Evolutionary conservation across 139 green algal genomes (phyloP).

Genomic region (Volvox reticuliferus): DNA sequence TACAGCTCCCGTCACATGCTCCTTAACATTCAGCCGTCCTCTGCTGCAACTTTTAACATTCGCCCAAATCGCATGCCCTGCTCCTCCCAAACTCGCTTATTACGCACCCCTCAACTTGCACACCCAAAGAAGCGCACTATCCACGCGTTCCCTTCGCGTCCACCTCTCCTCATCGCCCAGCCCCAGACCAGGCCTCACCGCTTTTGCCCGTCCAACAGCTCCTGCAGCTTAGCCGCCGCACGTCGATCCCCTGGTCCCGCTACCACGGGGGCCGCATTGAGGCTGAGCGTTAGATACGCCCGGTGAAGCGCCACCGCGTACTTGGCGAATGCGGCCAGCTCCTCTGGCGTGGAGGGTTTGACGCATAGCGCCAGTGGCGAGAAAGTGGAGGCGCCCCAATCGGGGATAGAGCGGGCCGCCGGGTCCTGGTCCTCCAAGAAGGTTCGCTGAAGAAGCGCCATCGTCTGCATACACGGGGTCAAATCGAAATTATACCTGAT

Average conservation of each 20-base stretch:
- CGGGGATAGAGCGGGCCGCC: constrained; percentile 70
- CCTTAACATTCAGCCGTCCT: no score
- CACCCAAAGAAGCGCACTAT: no score
- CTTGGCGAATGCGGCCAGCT: constrained; percentile 76
- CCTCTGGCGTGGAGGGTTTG: constrained; percentile 51
- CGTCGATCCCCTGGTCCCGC: background rate
- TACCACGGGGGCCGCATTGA: background rate
- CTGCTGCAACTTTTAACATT: no score
- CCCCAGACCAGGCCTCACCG: constrained; percentile 15
- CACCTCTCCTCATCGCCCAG: background rate
- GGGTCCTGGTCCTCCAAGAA: constrained; percentile 45
- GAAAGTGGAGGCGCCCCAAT: constrained; percentile 86
- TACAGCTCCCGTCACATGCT: no score
- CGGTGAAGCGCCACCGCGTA: constrained; percentile 60
- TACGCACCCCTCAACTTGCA: no score
- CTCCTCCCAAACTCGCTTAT: no score
- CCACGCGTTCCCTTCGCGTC: background rate
- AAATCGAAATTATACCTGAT: no score
- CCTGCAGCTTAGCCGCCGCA: constrained; percentile 5
- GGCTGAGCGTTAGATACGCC: constrained; percentile 49
- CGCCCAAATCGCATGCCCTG: no score
- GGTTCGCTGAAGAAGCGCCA: constrained; percentile 73
- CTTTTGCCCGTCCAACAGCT: constrained; percentile 54
- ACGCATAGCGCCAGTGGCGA: constrained; percentile 79
- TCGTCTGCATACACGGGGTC: constrained; percentile 47